These are phyloP conservation scores for Phytophthora uliginosa DNA, from an alignment of 352 stramenopile genomes.

Conservation along the genomic window DNA sequence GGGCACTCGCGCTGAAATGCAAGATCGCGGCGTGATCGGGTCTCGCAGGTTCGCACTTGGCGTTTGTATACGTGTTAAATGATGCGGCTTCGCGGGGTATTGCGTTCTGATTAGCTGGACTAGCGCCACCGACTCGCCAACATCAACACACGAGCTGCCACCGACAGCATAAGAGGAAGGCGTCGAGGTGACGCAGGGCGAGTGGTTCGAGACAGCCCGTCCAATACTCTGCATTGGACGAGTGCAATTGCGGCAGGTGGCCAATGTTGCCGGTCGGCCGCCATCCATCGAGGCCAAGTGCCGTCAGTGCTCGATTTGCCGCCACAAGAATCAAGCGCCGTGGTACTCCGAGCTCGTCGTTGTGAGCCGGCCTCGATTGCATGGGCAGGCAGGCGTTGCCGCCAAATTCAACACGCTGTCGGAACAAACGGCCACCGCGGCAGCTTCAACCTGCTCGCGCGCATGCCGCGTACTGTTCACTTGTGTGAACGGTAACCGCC, in stretches of 20 bases:
- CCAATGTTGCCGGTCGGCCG: background rate
- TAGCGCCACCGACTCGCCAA: background rate
- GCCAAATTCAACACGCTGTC: constrained; percentile 10
- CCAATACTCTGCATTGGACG: constrained; percentile 24
- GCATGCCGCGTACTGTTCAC: constrained; percentile 19
- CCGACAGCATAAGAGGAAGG: background rate
- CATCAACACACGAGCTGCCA: background rate
- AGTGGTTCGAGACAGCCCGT: background rate
- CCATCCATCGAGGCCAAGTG: background rate
- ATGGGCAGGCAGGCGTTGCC: background rate
- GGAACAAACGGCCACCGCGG: constrained; percentile 24
- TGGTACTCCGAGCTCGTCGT: constrained; percentile 1
- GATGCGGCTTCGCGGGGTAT: constrained; percentile 26
- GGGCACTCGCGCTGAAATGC: constrained; percentile 26
- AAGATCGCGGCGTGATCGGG: constrained; percentile 23
- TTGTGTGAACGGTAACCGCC: constrained; percentile 18
- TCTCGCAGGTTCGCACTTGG: constrained; percentile 15
- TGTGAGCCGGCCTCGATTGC: constrained; percentile 1
- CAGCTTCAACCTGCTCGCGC: constrained; percentile 21
- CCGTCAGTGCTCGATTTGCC: constrained; percentile 5
- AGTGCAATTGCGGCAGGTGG: background rate
- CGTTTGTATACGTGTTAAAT: constrained; percentile 15
- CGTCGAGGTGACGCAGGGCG: constrained; percentile 2
- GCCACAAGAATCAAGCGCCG: constrained; percentile 7
- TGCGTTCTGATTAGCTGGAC: constrained; percentile 7